Evolutionary conservation across 2,329 filamentous ascomycete genomes (phyloP).

Genomic region (Ceratocystis huliohia): DNA sequence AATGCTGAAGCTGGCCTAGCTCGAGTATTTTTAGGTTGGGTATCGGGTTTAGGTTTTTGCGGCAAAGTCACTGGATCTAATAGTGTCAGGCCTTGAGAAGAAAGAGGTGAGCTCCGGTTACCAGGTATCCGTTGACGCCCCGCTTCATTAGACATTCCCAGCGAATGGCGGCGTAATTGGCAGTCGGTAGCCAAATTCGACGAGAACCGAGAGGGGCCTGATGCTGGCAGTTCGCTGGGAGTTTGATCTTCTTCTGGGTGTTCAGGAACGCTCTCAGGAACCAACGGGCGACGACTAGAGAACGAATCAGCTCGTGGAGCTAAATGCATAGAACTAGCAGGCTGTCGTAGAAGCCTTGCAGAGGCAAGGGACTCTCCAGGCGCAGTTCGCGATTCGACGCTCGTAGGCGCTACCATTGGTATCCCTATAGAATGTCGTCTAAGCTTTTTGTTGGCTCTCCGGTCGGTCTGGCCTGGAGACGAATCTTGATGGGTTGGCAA

Average conservation of each 20-base stretch:
- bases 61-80: neutral
- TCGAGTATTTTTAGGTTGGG: neutral
- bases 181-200: neutral
- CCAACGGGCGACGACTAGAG: neutral
- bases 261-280: neutral
- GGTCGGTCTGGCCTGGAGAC: neutral
- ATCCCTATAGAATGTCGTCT: neutral
- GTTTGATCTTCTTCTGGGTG: neutral
- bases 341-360: neutral
- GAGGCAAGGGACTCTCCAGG: neutral
- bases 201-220: no score
- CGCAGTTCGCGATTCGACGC: neutral
- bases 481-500: neutral
- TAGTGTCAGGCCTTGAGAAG: neutral
- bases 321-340: neutral
- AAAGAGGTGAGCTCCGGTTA: neutral
- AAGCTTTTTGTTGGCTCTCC: neutral
- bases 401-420: neutral
- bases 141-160: neutral
- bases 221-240: no score
- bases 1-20: neutral
- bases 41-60: neutral
- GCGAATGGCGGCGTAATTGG: neutral
- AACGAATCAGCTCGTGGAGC: neutral
- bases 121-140: neutral